Evolutionary conservation across 2,329 filamentous ascomycete genomes (phyloP).

Genomic region (Trichophyton mentagrophytes): DNA sequence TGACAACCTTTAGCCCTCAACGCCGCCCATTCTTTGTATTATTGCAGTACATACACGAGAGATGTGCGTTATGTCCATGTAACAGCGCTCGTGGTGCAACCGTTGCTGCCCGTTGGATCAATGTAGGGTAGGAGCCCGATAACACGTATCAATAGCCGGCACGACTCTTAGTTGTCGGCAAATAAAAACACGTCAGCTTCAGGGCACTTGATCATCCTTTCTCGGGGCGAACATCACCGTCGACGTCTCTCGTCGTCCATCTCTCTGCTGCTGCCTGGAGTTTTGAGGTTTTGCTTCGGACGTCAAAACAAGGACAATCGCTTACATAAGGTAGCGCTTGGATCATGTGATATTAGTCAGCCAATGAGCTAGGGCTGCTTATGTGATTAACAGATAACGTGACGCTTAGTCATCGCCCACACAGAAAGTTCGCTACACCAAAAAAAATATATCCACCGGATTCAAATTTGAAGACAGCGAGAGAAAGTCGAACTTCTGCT

Average conservation of each 20-base stretch:
- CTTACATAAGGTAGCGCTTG: neutral
- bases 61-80: neutral
- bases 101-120: neutral
- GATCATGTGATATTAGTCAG: neutral
- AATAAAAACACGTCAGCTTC: too few species aligned
- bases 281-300: neutral
- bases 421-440: conserved; percentile 28
- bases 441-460: conserved; percentile 22
- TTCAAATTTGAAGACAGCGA: conserved; percentile 15
- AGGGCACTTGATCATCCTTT: too few species aligned
- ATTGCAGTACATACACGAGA: neutral
- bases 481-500: conserved; percentile 5
- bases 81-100: neutral
- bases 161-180: too few species aligned
- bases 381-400: neutral
- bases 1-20: neutral
- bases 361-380: conserved; percentile 14
- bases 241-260: neutral
- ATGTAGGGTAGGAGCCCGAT: neutral
- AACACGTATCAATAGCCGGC: too few species aligned
- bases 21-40: neutral
- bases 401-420: conserved; percentile 27
- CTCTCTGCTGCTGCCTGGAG: neutral
- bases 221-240: too few species aligned
- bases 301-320: neutral